Percentiles rank a stretch among this genome's conserved stretches.
Evolutionary conservation across 305 asterid species (phyloP).

Genomic region (Ajuga reptans): DNA sequence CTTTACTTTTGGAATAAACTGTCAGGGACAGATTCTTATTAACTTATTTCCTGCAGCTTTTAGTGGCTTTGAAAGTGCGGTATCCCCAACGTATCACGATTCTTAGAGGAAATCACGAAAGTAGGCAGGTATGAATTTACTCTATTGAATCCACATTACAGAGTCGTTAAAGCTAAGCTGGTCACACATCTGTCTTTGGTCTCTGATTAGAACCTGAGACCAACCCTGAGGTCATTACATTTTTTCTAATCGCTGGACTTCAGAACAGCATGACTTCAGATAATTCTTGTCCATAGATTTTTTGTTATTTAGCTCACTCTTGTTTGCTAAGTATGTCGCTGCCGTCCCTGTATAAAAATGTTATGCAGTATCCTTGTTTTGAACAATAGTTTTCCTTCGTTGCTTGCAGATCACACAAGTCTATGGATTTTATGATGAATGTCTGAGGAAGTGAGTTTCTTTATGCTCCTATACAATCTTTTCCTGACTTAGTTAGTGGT

Average conservation of each 20-base stretch:
- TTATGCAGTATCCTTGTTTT: conserved; percentile 8
- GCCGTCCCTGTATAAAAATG: neutral
- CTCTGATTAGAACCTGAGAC: neutral
- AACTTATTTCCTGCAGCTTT: conserved; percentile 49
- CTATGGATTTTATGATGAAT: conserved; percentile 94
- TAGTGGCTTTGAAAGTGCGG: conserved; percentile 85
- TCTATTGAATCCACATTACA: neutral
- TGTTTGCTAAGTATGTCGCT: neutral
- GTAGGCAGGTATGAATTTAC: conserved; percentile 65
- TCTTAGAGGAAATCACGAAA: conserved; percentile 96
- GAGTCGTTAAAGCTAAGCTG: neutral
- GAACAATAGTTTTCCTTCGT: conserved; percentile 12
- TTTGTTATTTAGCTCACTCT: neutral
- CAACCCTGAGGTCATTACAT: neutral
- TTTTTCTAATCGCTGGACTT: neutral
- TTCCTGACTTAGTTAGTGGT: conserved; percentile 19
- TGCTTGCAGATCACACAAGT: conserved; percentile 91
- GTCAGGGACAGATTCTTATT: conserved; percentile 19
- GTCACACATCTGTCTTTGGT: neutral
- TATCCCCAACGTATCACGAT: conserved; percentile 86
- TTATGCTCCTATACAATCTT: conserved; percentile 13
- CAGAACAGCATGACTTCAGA: neutral
- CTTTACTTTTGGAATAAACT: neutral
- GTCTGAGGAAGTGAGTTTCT: conserved; percentile 87
- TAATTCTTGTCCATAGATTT: neutral